These are phyloP conservation scores for Plenodomus lindquistii DNA, from an alignment of 2,329 filamentous ascomycete genomes.

Conservation along the genomic window DNA sequence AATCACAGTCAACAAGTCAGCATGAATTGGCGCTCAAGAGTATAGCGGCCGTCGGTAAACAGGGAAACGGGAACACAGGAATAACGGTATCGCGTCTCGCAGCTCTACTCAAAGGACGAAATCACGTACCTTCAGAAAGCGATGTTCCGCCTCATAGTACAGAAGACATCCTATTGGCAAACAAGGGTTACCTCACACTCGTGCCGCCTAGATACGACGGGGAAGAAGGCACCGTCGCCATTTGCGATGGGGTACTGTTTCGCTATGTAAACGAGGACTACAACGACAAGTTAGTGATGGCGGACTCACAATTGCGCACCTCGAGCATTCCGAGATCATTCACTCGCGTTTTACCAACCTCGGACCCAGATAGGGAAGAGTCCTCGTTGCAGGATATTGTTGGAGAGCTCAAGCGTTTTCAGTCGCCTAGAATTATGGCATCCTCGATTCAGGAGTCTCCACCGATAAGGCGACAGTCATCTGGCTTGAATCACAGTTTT, in stretches of 20 bases:
- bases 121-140: not conserved
- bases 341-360: not conserved
- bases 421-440: not conserved
- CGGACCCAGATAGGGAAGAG: not conserved
- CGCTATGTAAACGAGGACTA: slow-evolving; percentile 8
- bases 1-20: not conserved
- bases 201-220: not conserved
- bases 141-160: slow-evolving; percentile 3
- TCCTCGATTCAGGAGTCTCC: not conserved
- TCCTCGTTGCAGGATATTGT: slow-evolving; percentile 2
- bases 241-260: slow-evolving; percentile 3
- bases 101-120: slow-evolving; percentile 2
- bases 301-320: slow-evolving; percentile 5
- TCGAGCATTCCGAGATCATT: slow-evolving; percentile 6
- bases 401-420: slow-evolving; percentile 1
- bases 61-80: not conserved
- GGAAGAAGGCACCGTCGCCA: slow-evolving; percentile 2
- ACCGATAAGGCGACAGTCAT: not conserved
- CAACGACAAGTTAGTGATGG: slow-evolving; percentile 10
- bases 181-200: slow-evolving; percentile 6
- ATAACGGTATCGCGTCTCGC: slow-evolving; percentile 5
- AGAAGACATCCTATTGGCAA: slow-evolving; percentile 5
- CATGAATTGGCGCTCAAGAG: slow-evolving; percentile 3
- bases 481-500: not conserved
- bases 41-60: slow-evolving; percentile 6